Conservation (phyloP, 2,329 filamentous ascomycete species). For the Calonectria hawksworthii region DNA sequence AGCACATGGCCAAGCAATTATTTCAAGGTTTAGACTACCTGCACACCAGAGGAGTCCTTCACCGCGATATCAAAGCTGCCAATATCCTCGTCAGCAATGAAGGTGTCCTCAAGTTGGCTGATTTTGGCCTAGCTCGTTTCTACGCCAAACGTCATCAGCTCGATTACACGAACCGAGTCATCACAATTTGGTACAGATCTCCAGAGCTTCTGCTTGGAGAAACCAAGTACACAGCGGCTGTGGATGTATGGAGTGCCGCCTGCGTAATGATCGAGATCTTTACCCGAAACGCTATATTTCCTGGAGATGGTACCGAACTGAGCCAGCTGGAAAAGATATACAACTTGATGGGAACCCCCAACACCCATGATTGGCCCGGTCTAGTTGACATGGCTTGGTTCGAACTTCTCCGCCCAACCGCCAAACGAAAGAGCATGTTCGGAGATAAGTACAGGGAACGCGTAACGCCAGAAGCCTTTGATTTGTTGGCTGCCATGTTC, state of each 20-base stretch:
- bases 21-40: slow-evolving; percentile 96
- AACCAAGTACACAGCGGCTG: slow-evolving; percentile 89
- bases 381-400: slow-evolving; percentile 98
- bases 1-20: slow-evolving; percentile 91
- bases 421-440: slow-evolving; percentile 81
- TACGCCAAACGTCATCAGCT: slow-evolving; percentile 93
- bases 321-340: slow-evolving; percentile 99
- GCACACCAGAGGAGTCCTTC: slow-evolving; percentile 91
- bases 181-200: slow-evolving; percentile 90
- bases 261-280: slow-evolving; percentile 98
- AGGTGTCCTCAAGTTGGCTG: slow-evolving; percentile 91
- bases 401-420: slow-evolving; percentile 85
- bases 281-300: slow-evolving; percentile 92
- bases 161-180: slow-evolving; percentile 98
- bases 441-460: slow-evolving; percentile 85
- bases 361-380: slow-evolving; percentile 85
- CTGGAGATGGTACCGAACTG: slow-evolving; percentile 95
- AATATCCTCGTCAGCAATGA: slow-evolving; percentile 95
- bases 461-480: slow-evolving; percentile 84
- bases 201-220: slow-evolving; percentile 92
- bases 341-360: slow-evolving; percentile 89
- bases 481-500: slow-evolving; percentile 88
- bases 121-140: slow-evolving; percentile 96
- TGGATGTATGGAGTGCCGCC: slow-evolving; percentile 97
- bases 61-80: slow-evolving; percentile 97